Evolutionary conservation across 2,329 filamentous ascomycete species (phyloP), one percentile per base, ranked within the genome.

Genomic region (Hypoxylon sp.): DNA sequence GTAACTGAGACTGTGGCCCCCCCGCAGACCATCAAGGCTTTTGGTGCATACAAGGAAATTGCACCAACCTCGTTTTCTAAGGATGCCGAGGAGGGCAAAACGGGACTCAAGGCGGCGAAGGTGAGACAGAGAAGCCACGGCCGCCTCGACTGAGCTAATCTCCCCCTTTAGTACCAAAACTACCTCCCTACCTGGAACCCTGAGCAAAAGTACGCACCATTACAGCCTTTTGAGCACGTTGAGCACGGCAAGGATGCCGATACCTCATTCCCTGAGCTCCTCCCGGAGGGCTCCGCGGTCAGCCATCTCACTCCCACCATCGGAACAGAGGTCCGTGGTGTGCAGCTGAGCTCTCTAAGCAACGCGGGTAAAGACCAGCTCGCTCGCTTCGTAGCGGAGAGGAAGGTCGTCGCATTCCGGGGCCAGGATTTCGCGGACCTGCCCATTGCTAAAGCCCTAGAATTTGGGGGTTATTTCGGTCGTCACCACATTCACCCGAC

Each of bases 401-500:
- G 90, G 73, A 93, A 93, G 73, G 90, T 94, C 5, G 90, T 93
- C 15, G 87, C 89, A 30, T 94, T 94, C 83, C 87, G 91, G 22
- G 83, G 88, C 72, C 91, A 94, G 73, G 89, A 94, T 75, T 88
- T 90, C 68, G 87, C 87, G 39, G 82, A 91, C 67, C 81, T 93
- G 10, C 85, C 90, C 6, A 93, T 94, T 71, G 76, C 85, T 26
- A 83, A 91, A 7, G 91, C 89, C 1, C 81, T 93, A 37, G 83
- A 89, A 19, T 89, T 88, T 67, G 91, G 88, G 51, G 83, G 85
- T 54, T 93, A 94, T 79, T 95, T 93, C 72, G 92, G 92, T 48
- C 87, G 90, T 7, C 90, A 91, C 70, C 92, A 95, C 79, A 91
- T 94, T 60, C 92, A 94, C 71, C 91, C 91, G 3, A 91, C 91